These are phyloP conservation scores for Sugiyamaella castrensis DNA, from an alignment of 1,139 yeast genomes.

Conservation along the genomic window DNA sequence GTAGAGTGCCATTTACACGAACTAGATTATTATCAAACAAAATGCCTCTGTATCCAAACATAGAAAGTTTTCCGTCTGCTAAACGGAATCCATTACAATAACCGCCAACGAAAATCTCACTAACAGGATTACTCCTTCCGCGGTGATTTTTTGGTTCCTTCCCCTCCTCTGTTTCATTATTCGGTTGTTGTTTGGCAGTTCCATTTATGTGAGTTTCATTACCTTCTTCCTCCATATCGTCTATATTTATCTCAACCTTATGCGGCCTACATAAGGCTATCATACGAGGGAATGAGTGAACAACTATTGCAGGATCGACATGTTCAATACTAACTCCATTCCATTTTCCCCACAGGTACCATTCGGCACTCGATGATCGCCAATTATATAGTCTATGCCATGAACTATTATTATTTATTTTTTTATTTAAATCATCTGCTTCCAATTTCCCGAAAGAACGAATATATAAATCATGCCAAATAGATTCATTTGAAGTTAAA, in stretches of 20 bases:
- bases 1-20: no score
- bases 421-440: constrained; percentile 3
- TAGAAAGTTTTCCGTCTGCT: no score
- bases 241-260: background rate
- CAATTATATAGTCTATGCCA: constrained; percentile 53
- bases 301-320: constrained; percentile 3
- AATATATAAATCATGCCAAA: constrained; percentile 34
- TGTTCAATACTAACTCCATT: constrained; percentile 15
- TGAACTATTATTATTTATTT: constrained; percentile 25
- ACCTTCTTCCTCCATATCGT: background rate
- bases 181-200: background rate
- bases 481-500: constrained; percentile 27
- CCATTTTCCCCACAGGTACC: constrained; percentile 61
- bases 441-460: constrained; percentile 25
- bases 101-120: no score
- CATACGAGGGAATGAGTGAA: constrained; percentile 5
- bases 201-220: background rate
- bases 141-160: no score
- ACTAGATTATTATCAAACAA: no score
- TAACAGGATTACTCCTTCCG: no score
- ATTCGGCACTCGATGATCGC: constrained; percentile 42
- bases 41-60: no score
- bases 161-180: background rate
- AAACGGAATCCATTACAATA: no score
- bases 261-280: constrained; percentile 2